Evolutionary conservation across 1,284 basidiomycete genomes (phyloP), one percentile per base, ranked within the genome.

Genomic region (Volvariella volvacea): DNA sequence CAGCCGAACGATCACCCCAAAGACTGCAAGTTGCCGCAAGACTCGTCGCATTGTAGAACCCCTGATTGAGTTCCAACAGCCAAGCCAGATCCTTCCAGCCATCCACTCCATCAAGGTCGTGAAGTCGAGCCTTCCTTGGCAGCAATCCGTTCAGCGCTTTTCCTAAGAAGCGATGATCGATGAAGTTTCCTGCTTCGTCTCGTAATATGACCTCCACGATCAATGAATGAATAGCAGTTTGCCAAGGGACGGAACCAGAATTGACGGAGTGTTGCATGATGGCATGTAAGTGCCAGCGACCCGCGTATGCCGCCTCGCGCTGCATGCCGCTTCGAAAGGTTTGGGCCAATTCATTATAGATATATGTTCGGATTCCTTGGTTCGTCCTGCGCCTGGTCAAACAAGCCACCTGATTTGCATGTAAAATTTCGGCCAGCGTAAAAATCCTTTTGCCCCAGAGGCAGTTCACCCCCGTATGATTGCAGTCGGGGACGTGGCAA

Each of bases 11-110:
- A 3, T 43, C 34, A 2, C 52, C 48, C 1, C 45, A 34, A 8
- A 55, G 31, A 20, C 45, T 39, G 30, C 55, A 59, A 0, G 52
- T 43, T 3, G 57, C 53, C 19, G 56, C 56, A 4, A 59, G 49
- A 34, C 45, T 45, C 1, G 56, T 52, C 3, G 53, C 43, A 36
- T 59, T 59, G 40, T 57, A 59, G 38, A 55, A 59, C 4, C 56
- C 57, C 43, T 59, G 56, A 39, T 59, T 59, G 3, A 59, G 42
- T 41, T 59, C 57, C 16, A 59, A 44, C 17, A 58, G 37, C 57
- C 56, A 57, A 16, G 53, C 52, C 14, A 59, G 45, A 42, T 59
- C 57, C 4, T 38, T 52, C 57, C 57, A 59, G 1, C 57, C 57
- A 44, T 54, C 45, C 17, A 47, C 41, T 2, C 52, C 52, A 6